A percentile compares a stretch with the other conserved stretches of the same genome.
Conservation (phyloP, 164 flowering plant species). For the Tetrastigma voinierianum region DNA sequence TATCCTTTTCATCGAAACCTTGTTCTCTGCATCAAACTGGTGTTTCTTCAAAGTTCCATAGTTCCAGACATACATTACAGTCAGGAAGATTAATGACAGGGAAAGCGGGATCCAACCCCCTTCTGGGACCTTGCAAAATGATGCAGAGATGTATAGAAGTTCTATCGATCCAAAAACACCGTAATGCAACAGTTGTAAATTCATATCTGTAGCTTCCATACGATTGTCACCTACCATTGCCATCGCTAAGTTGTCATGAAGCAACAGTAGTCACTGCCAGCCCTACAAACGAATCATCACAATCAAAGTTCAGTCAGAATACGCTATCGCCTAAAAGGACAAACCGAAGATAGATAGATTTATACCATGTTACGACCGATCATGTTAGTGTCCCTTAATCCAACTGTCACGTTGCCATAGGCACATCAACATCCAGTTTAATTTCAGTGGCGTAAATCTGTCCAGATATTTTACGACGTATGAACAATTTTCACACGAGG, state of each 20-base stretch:
- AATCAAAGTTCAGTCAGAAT: slow-evolving; percentile 1
- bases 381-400: slow-evolving; percentile 61
- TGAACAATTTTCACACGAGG: slow-evolving; percentile 69
- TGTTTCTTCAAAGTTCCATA: slow-evolving; percentile 61
- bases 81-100: slow-evolving; percentile 49
- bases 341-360: background rate
- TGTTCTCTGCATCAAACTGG: slow-evolving; percentile 60
- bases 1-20: slow-evolving; percentile 61
- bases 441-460: slow-evolving; percentile 77
- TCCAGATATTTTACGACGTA: slow-evolving; percentile 61
- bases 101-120: slow-evolving; percentile 75
- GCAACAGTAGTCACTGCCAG: slow-evolving; percentile 65
- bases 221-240: slow-evolving; percentile 47
- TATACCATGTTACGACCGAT: slow-evolving; percentile 77
- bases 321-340: background rate
- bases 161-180: slow-evolving; percentile 59
- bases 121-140: slow-evolving; percentile 45
- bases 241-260: slow-evolving; percentile 76
- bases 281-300: slow-evolving; percentile 37
- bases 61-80: slow-evolving; percentile 61
- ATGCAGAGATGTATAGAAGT: slow-evolving; percentile 60
- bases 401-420: slow-evolving; percentile 69
- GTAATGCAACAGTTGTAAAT: slow-evolving; percentile 32
- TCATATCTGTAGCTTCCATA: slow-evolving; percentile 56
- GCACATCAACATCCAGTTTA: slow-evolving; percentile 71